Base-by-base conservation (phyloP, 2,329 filamentous ascomycete genomes). In the Leptoxyphium fumago region DNA sequence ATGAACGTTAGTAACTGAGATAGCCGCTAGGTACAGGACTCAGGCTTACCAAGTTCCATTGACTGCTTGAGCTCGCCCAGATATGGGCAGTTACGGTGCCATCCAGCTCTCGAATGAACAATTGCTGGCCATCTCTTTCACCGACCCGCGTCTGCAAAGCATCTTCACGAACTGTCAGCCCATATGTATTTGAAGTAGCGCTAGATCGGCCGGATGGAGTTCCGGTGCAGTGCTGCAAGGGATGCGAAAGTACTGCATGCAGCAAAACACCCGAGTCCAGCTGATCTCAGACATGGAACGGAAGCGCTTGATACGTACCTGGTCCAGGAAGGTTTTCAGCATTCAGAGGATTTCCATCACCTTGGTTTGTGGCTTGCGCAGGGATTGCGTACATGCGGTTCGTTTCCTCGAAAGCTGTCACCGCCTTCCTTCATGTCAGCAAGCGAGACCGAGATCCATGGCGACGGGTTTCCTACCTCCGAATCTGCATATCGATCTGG, bases 81-180 rank as follows among this genome's bases (percentile, higher is more conserved):
- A 84, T 80, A 59, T 96, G 85, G 8, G 88, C 87, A 4, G 83
- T 86, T 28, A 95, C 73, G 42, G 77, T 84, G 39, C 86, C 86
- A 56, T 94, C 80, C 7, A 75, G 68, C 60, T 94, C 83, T 46
- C 75, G 77, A 55, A 95, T 89, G 78, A 94, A 93, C 55, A 93
- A 82, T 5, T 94, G 83, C 59, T 98, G 89, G 0, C 91, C 91
- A 51, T 98, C 91, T 63, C 94, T 94, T n/a, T 84, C 91, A 2
- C 91, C 91, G 0, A 79, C 77, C 53, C 87, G 88, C 44, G 75
- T 76, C 44, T 78, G 76, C 8, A 98, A 67, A 54, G 94, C 95
- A 14, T 93, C 86, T 59, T 43, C 39, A 21, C 21, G 7, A 26
- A 26, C 7, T 26, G 21, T 26, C 21, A 26, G 21, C 21, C 3